Base-by-base conservation (phyloP, 2,329 filamentous ascomycete species). In the Aspergillus sclerotialis region DNA sequence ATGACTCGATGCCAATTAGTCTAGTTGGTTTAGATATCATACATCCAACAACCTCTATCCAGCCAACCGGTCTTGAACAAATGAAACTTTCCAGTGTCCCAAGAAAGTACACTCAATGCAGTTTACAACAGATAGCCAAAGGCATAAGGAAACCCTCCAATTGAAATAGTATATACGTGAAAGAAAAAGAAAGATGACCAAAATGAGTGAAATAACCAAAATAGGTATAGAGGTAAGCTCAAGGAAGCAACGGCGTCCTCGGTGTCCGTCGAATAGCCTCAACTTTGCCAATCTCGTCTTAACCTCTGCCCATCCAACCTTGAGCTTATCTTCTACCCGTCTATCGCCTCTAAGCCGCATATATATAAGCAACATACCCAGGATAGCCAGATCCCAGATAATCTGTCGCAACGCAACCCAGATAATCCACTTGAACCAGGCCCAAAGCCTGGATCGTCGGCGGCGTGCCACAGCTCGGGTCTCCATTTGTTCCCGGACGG, bases 401-500 rank as follows among this genome's bases (percentile, higher is more conserved):
- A 92, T 49, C 52, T 95, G 87, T 55, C 87, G 86, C 26, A 82
- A 60, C 13, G 75, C 57, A 26, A 77, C 62, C 82, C 82, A 89
- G 1, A 82, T 56, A 3, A 82, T 48, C 75, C 86, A 86, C 28
- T 76, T 69, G 1, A 82, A 31, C 85, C 86, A 93, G 1, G 79
- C 73, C 31, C 77, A 72, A 15, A 84, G 60, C 35, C 75, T 80
- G 41, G 75, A 76, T 41, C 76, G 75, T 46, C 74, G 80, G 46
- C 75, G 73, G 42, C 76, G 75, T 65, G 83, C 83, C 45, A 90
- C 76, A 9, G 84, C 73, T 0, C 85, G 80, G 0, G 78, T 75
- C 35, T 87, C 82, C 46, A 96, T 82, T 56, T 96, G 89, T 62
- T 98, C 92, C 23, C 92, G 76, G 42, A 96, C 64, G 1, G 92